Conservation (phyloP, 169 alveolate genomes). For the Plasmodium relictum region DNA sequence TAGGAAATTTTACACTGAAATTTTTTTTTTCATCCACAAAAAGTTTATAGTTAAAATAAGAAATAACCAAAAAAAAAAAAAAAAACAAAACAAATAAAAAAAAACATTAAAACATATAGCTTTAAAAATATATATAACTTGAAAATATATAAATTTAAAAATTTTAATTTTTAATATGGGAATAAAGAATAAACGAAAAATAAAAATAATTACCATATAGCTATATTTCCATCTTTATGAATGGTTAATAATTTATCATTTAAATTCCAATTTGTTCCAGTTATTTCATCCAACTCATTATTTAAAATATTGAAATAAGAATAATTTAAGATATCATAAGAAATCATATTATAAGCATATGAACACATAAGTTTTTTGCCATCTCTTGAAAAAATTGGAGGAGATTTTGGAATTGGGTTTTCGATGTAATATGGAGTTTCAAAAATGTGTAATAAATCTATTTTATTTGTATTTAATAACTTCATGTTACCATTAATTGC, state of each 20-base stretch:
- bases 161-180: no score
- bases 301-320: constrained; percentile 15
- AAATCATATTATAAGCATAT: constrained; percentile 9
- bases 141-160: no score
- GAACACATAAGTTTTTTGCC: constrained; percentile 16
- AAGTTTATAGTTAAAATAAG: no score
- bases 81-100: background rate
- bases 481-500: constrained; percentile 16
- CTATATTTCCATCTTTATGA: constrained; percentile 15
- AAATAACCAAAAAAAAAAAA: background rate
- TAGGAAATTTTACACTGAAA: no score
- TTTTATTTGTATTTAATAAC: constrained; percentile 30
- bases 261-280: constrained; percentile 12
- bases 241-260: constrained; percentile 15
- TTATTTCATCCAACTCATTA: constrained; percentile 16
- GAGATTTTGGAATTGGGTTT: background rate
- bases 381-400: constrained; percentile 15
- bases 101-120: background rate
- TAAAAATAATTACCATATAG: constrained; percentile 3
- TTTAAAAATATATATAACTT: no score
- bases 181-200: background rate
- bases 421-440: constrained; percentile 7
- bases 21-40: no score
- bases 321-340: constrained; percentile 21
- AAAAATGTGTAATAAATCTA: constrained; percentile 9